Base-by-base conservation (phyloP, 495 filamentous ascomycete genomes). In the Penicillium canariense region DNA sequence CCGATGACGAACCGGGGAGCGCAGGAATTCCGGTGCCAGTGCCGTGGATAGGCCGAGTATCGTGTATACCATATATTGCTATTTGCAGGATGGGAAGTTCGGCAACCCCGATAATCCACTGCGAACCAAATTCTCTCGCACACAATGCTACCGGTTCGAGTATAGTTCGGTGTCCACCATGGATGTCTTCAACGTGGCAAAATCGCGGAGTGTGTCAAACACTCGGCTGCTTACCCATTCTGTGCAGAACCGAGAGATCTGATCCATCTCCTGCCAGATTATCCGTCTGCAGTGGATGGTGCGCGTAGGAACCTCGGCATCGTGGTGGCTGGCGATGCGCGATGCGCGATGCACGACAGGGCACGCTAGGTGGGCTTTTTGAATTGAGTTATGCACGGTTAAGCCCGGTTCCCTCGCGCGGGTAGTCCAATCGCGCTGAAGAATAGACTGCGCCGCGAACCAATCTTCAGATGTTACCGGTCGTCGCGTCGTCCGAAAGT, bases 181-280 rank as follows among this genome's bases (percentile, higher is more conserved):
- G 38, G 56, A 47, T 26, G 51, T 49, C 43, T 52, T 56, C 6
- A 61, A 61, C 61, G 61, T 65, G 61, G 61, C 59, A 39, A 64
- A 61, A 58, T 54, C 51, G 61, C 43, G 58, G 58, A 63, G 61
- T 44, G n/a, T 38, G 10, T 15, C 34, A 22, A 25, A 25, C 27
- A 23, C 18, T 5, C 11, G 6, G 48, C 8, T 25, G 12, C 48
- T 38, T 7, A 38, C 35, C 8, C 20, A 6, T 17, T n/a, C 15
- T 20, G 20, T 38, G 15, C 35, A 17, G 8, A 20, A 17, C 4
- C 15, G 11, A 25, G 38, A 1, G 46, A 15, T 47, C 26, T 25
- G 6, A 35, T 35, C 30, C 30, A 25, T 48, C 18, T 9, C 22
- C 30, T 34, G 46, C 34, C 30, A 48, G 17, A 10, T 48, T 18